Evolutionary conservation across 2,329 filamentous ascomycete genomes (phyloP).

Genomic region (Trichoderma guizhouense): DNA sequence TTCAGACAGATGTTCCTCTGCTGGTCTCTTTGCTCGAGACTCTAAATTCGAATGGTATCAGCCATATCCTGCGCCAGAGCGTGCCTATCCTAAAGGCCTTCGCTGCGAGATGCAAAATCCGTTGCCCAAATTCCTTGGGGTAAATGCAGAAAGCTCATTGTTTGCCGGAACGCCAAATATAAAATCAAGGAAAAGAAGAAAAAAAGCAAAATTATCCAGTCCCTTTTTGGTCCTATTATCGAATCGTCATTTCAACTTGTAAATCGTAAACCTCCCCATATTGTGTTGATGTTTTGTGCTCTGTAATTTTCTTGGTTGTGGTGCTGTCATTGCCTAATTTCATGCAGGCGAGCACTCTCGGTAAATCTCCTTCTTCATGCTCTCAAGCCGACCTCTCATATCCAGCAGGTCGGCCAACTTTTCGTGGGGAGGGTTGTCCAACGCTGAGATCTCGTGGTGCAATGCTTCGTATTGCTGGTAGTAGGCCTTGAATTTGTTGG

Average conservation of each 20-base stretch:
- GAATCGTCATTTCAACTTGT: conserved; percentile 16
- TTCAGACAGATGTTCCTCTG: conserved; percentile 5
- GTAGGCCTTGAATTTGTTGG: conserved; percentile 52
- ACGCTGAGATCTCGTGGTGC: conserved; percentile 51
- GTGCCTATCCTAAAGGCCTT: conserved; percentile 11
- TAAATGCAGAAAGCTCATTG: conserved; percentile 19
- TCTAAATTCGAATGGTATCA: conserved; percentile 21
- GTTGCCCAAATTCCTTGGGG: conserved; percentile 17
- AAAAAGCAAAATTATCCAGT: conserved; percentile 16
- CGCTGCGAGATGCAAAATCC: conserved; percentile 21
- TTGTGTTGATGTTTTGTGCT: background rate
- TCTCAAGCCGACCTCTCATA: conserved; percentile 52
- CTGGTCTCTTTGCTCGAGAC: conserved; percentile 14
- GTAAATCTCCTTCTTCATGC: conserved; percentile 60
- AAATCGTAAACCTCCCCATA: conserved; percentile 9
- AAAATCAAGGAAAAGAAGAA: background rate
- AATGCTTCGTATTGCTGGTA: conserved; percentile 57
- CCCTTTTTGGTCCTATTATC: conserved; percentile 19
- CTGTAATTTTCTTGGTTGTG: background rate
- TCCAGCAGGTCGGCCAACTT: conserved; percentile 50
- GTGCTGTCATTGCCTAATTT: background rate
- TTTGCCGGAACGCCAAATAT: conserved; percentile 12
- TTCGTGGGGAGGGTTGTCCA: conserved; percentile 49
- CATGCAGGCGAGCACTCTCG: conserved; percentile 37
- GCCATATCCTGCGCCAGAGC: conserved; percentile 21